Evolutionary conservation across 805 yeast species (phyloP).

Genomic region (Barnettozyma salicaria): DNA sequence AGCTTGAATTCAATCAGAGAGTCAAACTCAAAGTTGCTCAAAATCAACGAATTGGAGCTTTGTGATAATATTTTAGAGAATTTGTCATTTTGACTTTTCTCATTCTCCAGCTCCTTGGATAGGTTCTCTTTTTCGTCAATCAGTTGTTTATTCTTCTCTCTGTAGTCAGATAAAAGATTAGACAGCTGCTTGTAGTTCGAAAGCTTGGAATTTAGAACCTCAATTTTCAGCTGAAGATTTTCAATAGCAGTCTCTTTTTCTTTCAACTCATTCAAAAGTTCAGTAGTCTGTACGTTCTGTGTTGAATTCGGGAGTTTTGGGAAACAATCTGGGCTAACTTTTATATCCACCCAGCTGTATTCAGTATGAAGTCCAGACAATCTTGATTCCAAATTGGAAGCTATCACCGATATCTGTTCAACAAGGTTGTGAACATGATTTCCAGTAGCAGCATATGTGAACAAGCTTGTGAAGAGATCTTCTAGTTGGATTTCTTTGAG

Average conservation of each 20-base stretch:
- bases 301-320: no score
- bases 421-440: background rate
- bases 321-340: no score
- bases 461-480: background rate
- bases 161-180: conserved; percentile 20
- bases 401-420: background rate
- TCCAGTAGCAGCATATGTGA: background rate
- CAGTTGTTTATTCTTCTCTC: conserved; percentile 18
- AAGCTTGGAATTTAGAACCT: conserved; percentile 40
- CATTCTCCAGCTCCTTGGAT: conserved; percentile 9
- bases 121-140: conserved; percentile 14
- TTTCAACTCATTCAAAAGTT: no score
- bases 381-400: background rate
- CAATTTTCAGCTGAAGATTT: conserved; percentile 41
- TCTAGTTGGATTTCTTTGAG: background rate
- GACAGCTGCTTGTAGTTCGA: conserved; percentile 29
- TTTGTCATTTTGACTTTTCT: conserved; percentile 22
- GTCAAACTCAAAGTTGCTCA: conserved; percentile 29
- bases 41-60: conserved; percentile 21
- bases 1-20: conserved; percentile 31
- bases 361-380: background rate
- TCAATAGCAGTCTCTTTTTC: conserved; percentile 27
- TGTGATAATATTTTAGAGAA: conserved; percentile 3
- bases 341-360: background rate
- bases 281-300: no score